Evolutionary conservation across 2,329 filamentous ascomycete genomes (phyloP).

Genomic region (Penicillium italicum): DNA sequence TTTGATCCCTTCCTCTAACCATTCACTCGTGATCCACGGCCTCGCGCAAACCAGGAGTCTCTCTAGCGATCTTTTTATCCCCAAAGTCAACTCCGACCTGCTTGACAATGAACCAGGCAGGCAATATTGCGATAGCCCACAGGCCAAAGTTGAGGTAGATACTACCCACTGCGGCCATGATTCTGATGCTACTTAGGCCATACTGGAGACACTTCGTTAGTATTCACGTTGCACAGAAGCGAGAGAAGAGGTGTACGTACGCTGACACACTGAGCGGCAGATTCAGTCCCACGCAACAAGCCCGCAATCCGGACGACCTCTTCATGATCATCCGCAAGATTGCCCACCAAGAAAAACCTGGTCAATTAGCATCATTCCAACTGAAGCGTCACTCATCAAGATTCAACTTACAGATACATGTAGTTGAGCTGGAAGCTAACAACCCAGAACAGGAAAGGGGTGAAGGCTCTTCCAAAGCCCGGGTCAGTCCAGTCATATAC

Average conservation of each 20-base stretch:
- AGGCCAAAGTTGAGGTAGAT: constrained; percentile 69
- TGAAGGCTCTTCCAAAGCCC: constrained; percentile 65
- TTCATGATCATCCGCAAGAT: constrained; percentile 58
- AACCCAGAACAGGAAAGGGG: constrained; percentile 64
- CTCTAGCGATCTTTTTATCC: constrained; percentile 31
- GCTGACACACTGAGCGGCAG: constrained; percentile 68
- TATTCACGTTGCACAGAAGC: not conserved
- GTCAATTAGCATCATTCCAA: not conserved
- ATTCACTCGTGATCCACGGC: constrained; percentile 2
- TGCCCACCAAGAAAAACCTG: constrained; percentile 67
- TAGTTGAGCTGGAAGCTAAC: constrained; percentile 71
- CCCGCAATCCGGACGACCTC: constrained; percentile 67
- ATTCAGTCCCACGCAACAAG: constrained; percentile 66
- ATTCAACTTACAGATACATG: constrained; percentile 57
- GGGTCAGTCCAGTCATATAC: constrained; percentile 62
- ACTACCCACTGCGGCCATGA: constrained; percentile 63
- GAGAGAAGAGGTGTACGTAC: constrained; percentile 30
- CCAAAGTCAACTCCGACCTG: constrained; percentile 48
- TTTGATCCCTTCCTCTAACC: too few relatives aligned
- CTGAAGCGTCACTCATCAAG: rapidly evolving
- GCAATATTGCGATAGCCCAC: constrained; percentile 61
- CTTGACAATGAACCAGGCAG: constrained; percentile 64
- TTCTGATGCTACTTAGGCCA: constrained; percentile 58
- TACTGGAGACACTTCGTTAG: constrained; percentile 45
- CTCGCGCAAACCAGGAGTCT: constrained; percentile 14